These are phyloP conservation scores for Trypanosoma mega DNA, from an alignment of 208 protist species.

Conservation along the genomic window DNA sequence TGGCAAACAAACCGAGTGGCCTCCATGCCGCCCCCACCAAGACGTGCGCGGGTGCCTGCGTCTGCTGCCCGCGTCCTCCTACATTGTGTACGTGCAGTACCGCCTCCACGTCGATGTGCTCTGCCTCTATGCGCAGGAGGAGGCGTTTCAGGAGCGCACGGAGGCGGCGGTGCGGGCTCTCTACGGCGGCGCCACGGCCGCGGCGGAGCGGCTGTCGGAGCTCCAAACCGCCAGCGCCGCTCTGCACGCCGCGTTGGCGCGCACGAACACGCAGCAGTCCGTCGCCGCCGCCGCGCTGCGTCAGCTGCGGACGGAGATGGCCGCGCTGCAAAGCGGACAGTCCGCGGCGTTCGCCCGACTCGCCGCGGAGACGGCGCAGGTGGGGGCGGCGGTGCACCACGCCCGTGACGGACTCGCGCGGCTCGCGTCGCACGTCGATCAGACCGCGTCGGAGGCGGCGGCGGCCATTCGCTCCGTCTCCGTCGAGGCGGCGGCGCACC, in stretches of 20 bases:
- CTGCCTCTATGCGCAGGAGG: slow-evolving; percentile 82
- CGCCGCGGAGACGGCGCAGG: slow-evolving; percentile 23
- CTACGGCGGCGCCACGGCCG: slow-evolving; percentile 31
- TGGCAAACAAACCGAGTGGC: slow-evolving; percentile 34
- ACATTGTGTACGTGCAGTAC: slow-evolving; percentile 83
- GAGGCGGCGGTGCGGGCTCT: slow-evolving; percentile 67
- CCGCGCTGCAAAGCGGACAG: slow-evolving; percentile 37
- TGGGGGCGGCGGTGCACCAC: slow-evolving; percentile 31
- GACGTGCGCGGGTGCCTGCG: slow-evolving; percentile 47
- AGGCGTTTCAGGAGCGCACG: slow-evolving; percentile 86
- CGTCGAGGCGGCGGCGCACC: slow-evolving; percentile 34
- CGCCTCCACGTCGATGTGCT: slow-evolving; percentile 80
- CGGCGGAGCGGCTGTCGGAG: slow-evolving; percentile 30
- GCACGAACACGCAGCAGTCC: slow-evolving; percentile 36
- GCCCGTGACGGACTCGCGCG: slow-evolving; percentile 20
- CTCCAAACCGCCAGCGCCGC: slow-evolving; percentile 38
- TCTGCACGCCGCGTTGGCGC: slow-evolving; percentile 20
- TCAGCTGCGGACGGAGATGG: slow-evolving; percentile 35
- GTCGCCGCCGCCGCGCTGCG: slow-evolving; percentile 27
- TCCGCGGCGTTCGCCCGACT: slow-evolving; percentile 36
- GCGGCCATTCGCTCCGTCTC: slow-evolving; percentile 12
- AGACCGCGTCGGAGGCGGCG: slow-evolving; percentile 14
- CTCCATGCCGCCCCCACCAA: slow-evolving; percentile 18
- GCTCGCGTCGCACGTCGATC: slow-evolving; percentile 14
- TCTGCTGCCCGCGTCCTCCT: slow-evolving; percentile 53